Conservation (phyloP, 495 filamentous ascomycete genomes). For the Daldinia caldariorum region DNA sequence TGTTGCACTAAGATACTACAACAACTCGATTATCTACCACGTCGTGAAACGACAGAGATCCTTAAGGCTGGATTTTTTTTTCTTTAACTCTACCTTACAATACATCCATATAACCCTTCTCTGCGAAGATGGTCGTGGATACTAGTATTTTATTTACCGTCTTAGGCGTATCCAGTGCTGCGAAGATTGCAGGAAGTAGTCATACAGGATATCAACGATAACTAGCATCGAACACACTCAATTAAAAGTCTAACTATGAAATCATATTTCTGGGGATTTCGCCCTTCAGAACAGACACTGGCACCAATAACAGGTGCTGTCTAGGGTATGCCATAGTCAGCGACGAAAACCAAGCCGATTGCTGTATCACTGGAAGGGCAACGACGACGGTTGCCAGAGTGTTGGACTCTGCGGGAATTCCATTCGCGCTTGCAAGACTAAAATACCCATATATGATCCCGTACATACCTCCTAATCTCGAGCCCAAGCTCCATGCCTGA, state of each 20-base stretch:
- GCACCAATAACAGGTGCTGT: slow-evolving; percentile 28
- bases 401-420: not conserved
- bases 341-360: slow-evolving; percentile 1
- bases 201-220: not conserved
- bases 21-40: not conserved
- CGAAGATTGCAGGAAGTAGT: not conserved
- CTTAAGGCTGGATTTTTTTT: not conserved
- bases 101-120: not conserved
- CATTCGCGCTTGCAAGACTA: not conserved
- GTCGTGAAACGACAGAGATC: not conserved
- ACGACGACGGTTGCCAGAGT: not conserved
- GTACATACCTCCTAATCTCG: not conserved
- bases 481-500: too few relatives aligned
- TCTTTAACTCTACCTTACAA: not conserved
- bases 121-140: not conserved
- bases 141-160: not conserved
- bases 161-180: not conserved
- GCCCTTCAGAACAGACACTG: slow-evolving; percentile 11
- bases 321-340: slow-evolving; percentile 18
- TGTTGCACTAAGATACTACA: not conserved
- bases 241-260: not conserved
- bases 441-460: not conserved
- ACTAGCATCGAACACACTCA: not conserved
- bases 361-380: slow-evolving; percentile 13
- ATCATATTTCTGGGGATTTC: not conserved